phyloP scores from a whole-genome alignment of 176 grass and related monocot genomes.

The Neostapfia colusana region DNA sequence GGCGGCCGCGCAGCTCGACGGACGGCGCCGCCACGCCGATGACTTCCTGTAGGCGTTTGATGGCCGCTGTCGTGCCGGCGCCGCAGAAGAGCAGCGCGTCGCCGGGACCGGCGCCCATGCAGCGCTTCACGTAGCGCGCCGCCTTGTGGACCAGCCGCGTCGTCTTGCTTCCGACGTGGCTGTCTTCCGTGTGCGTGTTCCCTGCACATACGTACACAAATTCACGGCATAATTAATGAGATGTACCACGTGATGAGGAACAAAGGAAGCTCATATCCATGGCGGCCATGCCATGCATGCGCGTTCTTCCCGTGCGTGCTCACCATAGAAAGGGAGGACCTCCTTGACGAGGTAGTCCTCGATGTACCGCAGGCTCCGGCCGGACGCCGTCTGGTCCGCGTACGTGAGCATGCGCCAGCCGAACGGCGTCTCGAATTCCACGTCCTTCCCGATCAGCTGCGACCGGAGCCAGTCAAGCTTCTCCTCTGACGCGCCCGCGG shows the following conservation, averaged over 20 bases:
- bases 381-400: constrained; percentile 47
- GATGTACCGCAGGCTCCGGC: constrained; percentile 50
- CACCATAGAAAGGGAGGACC: constrained; percentile 80
- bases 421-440: constrained; percentile 73
- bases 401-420: constrained; percentile 61
- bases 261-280: no score
- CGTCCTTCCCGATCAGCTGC: constrained; percentile 58
- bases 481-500: constrained; percentile 12
- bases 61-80: constrained; percentile 61
- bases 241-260: no score
- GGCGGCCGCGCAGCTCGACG: constrained; percentile 23
- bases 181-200: constrained; percentile 84
- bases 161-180: constrained; percentile 75
- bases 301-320: no score
- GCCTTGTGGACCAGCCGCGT: constrained; percentile 60
- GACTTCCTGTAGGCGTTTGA: constrained; percentile 83
- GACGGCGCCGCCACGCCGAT: constrained; percentile 54
- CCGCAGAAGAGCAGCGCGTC: constrained; percentile 76
- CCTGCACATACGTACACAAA: no score
- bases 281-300: no score
- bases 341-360: constrained; percentile 71
- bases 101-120: constrained; percentile 53
- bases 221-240: no score
- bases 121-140: constrained; percentile 63
- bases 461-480: constrained; percentile 65